Base-by-base conservation (phyloP, 176 grass and related monocot genomes). In the Dendrocalamus sinicus region DNA sequence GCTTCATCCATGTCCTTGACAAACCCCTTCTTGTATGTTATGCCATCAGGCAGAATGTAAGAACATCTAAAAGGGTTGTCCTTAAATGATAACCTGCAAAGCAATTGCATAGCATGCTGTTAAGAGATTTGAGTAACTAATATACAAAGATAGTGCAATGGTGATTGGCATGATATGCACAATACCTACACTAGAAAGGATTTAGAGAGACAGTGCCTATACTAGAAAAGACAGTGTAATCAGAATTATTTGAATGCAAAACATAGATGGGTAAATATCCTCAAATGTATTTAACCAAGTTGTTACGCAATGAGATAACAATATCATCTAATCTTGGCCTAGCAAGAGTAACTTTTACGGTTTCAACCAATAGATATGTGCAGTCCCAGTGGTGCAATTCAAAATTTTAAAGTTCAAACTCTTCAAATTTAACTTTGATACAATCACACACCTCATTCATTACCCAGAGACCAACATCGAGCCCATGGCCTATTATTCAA, bases 41-140 rank as follows among this genome's bases (percentile, higher is more conserved):
- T 91, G 78, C 93, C 93, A 83, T 99, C 92, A 77, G 96, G 96
- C 12, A 99, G 93, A 89, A 99, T 92, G 84, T 96, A 99, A 17
- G 93, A 94, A 81, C 93, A 99, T 84, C 89, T 99, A 86, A 99
- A 91, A 72, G 91, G 86, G 67, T 92, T 99, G 4, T 96, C 90
- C 72, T 89, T 96, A 46, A 75, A 91, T 52, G 88, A 89, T 88
- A 85, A 70, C 70, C 96, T 99, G 84, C 37, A 73, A 76, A 86
- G 7, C 9, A 73, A 79, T 74, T 52, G 50, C 61, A 74, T 12
- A 53, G 7, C 50, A 62, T 67, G 22, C 7, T 79, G 72, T 28
- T 83, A 45, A 87, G 39, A 60, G 6, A 83, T 63, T 44, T 79
- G 47, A 73, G 73, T 51, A 50, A 35, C 11, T 11, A 57, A 55